A percentile compares a stretch with the other conserved stretches of the same genome.
phyloP scores from a whole-genome alignment of 2,329 filamentous ascomycete genomes.

The Aspergillus niger region DNA sequence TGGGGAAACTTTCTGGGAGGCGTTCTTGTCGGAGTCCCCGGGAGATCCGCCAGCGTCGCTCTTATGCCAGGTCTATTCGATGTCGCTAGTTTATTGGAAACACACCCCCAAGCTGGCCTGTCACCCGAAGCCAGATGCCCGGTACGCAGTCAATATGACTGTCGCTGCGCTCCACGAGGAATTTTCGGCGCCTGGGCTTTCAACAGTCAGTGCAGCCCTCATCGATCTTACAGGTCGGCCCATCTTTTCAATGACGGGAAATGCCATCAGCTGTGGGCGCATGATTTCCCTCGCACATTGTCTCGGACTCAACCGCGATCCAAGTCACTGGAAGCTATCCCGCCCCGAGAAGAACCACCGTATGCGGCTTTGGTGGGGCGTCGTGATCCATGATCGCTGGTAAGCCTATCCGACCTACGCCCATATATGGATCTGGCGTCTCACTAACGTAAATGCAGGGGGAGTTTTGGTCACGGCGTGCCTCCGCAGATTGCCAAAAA shows the following conservation, averaged over 20 bases:
- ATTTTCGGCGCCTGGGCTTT: slow-evolving; percentile 59
- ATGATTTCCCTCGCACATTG: slow-evolving; percentile 58
- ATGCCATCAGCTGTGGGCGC: slow-evolving; percentile 57
- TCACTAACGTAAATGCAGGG: slow-evolving; percentile 38
- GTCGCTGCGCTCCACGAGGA: slow-evolving; percentile 63
- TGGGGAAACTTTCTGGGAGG: slow-evolving; percentile 54
- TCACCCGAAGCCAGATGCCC: slow-evolving; percentile 57
- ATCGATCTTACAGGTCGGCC: slow-evolving; percentile 63
- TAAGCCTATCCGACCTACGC: slow-evolving; percentile 20
- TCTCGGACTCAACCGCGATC: slow-evolving; percentile 58
- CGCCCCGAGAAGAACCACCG: slow-evolving; percentile 54
- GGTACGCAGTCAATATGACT: slow-evolving; percentile 65
- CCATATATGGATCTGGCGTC: background rate
- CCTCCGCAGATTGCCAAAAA: slow-evolving; percentile 56
- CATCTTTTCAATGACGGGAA: slow-evolving; percentile 61
- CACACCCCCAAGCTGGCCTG: slow-evolving; percentile 48
- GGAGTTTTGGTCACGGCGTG: slow-evolving; percentile 58
- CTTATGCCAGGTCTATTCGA: slow-evolving; percentile 60
- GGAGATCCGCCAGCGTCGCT: slow-evolving; percentile 58
- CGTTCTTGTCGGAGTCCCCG: slow-evolving; percentile 49
- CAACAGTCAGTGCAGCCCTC: slow-evolving; percentile 59
- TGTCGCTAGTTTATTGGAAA: slow-evolving; percentile 61
- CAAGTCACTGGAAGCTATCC: slow-evolving; percentile 55
- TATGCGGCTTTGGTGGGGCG: slow-evolving; percentile 59
- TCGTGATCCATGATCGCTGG: slow-evolving; percentile 60